Percentiles rank a stretch among this genome's conserved stretches.
Evolutionary conservation across 164 flowering plant species (phyloP).

Genomic region (Magnolia changhungtana): DNA sequence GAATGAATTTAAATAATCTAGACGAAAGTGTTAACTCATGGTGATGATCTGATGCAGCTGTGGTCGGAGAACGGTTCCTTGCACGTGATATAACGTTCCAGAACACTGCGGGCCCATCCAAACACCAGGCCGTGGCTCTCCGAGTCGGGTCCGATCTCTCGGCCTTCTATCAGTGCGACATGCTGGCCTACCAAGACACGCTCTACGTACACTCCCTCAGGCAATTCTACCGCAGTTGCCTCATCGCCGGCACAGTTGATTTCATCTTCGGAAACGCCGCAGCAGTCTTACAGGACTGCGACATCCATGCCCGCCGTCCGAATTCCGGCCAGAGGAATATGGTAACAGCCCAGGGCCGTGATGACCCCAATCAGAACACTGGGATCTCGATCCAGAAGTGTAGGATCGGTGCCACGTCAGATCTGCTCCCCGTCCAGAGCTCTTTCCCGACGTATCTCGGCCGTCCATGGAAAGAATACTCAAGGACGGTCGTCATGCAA

Average conservation of each 20-base stretch:
- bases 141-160: constrained; percentile 72
- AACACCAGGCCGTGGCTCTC: constrained; percentile 89
- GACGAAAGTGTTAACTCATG: not conserved
- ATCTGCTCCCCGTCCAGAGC: constrained; percentile 34
- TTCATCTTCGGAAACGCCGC: constrained; percentile 87
- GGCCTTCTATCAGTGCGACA: constrained; percentile 71
- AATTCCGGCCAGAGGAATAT: constrained; percentile 58
- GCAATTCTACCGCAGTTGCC: constrained; percentile 58
- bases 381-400: constrained; percentile 70
- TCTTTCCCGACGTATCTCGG: constrained; percentile 62
- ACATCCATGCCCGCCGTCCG: constrained; percentile 71
- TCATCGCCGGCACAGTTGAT: constrained; percentile 67
- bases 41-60: constrained; percentile 51
- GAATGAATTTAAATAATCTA: not conserved
- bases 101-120: constrained; percentile 82
- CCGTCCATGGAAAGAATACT: constrained; percentile 76
- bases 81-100: constrained; percentile 73
- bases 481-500: constrained; percentile 69
- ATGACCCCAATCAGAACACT: constrained; percentile 79
- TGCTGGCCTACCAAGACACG: constrained; percentile 80
- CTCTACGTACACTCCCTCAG: constrained; percentile 81
- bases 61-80: constrained; percentile 56
- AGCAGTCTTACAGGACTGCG: constrained; percentile 57
- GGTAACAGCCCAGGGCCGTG: constrained; percentile 75
- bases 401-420: constrained; percentile 57